phyloP scores from a whole-genome alignment of 768 basidiomycete genomes.

The Coprinopsis sp. region DNA sequence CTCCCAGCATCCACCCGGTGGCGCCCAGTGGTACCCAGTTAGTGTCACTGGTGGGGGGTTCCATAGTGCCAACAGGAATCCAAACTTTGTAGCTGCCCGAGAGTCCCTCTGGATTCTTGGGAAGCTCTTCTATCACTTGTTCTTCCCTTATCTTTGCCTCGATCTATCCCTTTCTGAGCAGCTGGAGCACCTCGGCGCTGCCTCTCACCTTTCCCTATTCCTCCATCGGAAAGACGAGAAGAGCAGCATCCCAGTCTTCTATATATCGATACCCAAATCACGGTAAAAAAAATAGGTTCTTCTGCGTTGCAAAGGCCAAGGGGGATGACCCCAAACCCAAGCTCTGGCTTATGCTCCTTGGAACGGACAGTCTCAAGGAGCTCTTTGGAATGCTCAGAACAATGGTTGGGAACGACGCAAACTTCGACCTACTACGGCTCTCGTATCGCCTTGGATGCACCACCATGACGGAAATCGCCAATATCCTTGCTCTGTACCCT shows the following conservation, averaged over 20 bases:
- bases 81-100: conserved; percentile 8
- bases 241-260: conserved; percentile 22
- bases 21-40: too few relatives aligned
- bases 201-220: conserved; percentile 23
- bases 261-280: conserved; percentile 29
- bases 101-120: conserved; percentile 16
- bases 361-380: conserved; percentile 29
- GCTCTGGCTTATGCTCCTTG: conserved; percentile 30
- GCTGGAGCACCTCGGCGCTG: conserved; percentile 28
- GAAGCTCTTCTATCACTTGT: conserved; percentile 16
- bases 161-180: conserved; percentile 27
- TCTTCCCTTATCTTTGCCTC: conserved; percentile 27
- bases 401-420: conserved; percentile 26
- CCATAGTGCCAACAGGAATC: conserved; percentile 6
- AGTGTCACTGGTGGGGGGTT: too few relatives aligned
- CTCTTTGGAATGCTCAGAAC: conserved; percentile 27
- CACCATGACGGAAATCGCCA: conserved; percentile 23
- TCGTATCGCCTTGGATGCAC: conserved; percentile 20
- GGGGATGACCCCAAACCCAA: conserved; percentile 19
- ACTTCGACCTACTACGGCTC: conserved; percentile 24
- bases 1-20: too few relatives aligned
- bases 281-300: conserved; percentile 36
- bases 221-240: conserved; percentile 12
- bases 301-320: conserved; percentile 34
- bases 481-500: conserved; percentile 29